phyloP scores from a whole-genome alignment of 805 yeast species.

The Brettanomyces custersianus region DNA sequence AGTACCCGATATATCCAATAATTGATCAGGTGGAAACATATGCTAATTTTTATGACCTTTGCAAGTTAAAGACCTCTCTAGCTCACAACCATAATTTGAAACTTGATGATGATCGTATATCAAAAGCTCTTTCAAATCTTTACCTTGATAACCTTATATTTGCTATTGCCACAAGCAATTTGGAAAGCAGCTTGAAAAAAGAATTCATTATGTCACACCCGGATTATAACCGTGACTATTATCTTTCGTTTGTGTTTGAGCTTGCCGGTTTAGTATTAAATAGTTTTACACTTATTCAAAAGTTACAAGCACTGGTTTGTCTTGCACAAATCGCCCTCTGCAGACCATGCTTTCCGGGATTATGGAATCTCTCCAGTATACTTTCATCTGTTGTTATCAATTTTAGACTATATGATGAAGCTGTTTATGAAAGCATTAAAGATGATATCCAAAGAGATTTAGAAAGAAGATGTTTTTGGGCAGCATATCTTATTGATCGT shows the following conservation, averaged over 20 bases:
- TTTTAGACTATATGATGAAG: background rate
- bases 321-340: slow-evolving; percentile 1
- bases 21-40: slow-evolving; percentile 1
- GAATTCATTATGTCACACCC: background rate
- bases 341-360: slow-evolving; percentile 2
- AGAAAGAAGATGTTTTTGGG: slow-evolving; percentile 1
- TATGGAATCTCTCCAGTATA: slow-evolving; percentile 1
- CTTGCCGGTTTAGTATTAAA: background rate
- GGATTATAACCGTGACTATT: slow-evolving; percentile 1
- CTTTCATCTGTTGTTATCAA: background rate
- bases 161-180: background rate
- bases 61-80: background rate
- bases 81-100: background rate
- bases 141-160: slow-evolving; percentile 1
- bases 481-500: slow-evolving; percentile 1
- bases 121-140: background rate
- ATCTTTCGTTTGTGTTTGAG: background rate
- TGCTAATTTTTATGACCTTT: background rate
- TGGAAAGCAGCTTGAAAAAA: background rate
- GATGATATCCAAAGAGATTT: background rate
- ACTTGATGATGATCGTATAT: background rate
- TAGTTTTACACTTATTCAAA: background rate
- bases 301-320: background rate
- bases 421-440: background rate
- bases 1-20: slow-evolving; percentile 2